phyloP scores from a whole-genome alignment of 139 green algal genomes.

The Picochlorum sp. region DNA sequence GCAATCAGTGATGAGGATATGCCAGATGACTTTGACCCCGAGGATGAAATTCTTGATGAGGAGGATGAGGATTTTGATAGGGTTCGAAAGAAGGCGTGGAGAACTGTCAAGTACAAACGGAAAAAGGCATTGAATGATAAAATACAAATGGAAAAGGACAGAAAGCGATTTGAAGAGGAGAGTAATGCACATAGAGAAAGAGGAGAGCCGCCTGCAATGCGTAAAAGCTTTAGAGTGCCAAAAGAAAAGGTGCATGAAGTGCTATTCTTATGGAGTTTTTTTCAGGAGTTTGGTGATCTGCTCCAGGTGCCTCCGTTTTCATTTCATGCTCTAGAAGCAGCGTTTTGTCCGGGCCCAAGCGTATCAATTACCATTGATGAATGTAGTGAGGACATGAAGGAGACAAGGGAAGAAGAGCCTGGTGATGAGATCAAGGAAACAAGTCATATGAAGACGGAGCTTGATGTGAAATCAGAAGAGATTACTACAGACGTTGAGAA shows the following conservation, averaged over 20 bases:
- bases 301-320: slow-evolving; percentile 60
- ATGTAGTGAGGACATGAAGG: neutral
- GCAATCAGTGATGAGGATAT: slow-evolving; percentile 19
- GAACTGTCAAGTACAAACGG: slow-evolving; percentile 11
- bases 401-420: neutral
- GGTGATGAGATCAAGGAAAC: neutral
- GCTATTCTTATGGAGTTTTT: slow-evolving; percentile 61
- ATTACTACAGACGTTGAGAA: neutral
- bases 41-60: slow-evolving; percentile 16
- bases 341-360: slow-evolving; percentile 47
- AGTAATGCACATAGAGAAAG: slow-evolving; percentile 33
- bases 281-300: slow-evolving; percentile 45
- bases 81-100: slow-evolving; percentile 11
- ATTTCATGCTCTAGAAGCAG: slow-evolving; percentile 60
- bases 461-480: neutral
- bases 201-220: slow-evolving; percentile 40
- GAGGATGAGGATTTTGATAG: slow-evolving; percentile 1
- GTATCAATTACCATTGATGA: neutral
- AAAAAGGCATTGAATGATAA: slow-evolving; percentile 6
- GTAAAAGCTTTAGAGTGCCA: slow-evolving; percentile 34
- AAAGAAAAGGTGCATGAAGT: slow-evolving; percentile 42
- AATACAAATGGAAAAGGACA: slow-evolving; percentile 5
- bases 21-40: slow-evolving; percentile 15
- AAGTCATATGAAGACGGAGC: neutral
- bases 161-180: slow-evolving; percentile 23